phyloP scores from a whole-genome alignment of 1,139 yeast species.

The Nakaseomyces nivariensis region DNA sequence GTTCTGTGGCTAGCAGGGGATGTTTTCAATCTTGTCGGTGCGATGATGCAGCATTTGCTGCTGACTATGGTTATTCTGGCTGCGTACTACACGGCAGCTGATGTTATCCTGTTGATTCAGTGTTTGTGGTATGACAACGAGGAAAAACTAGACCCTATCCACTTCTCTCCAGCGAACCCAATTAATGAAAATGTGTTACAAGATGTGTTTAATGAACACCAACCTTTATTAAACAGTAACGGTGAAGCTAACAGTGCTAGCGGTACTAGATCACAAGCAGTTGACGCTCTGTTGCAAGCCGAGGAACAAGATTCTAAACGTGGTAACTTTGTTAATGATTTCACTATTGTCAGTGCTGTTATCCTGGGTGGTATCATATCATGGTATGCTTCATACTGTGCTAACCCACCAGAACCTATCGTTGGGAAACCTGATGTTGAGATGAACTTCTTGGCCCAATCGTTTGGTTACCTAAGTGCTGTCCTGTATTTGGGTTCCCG shows the following conservation, averaged over 20 bases:
- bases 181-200: conserved; percentile 57
- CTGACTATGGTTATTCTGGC: conserved; percentile 92
- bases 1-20: conserved; percentile 86
- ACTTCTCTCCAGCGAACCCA: conserved; percentile 85
- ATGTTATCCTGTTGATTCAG: conserved; percentile 69
- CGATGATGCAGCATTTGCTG: conserved; percentile 74
- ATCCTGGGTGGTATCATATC: conserved; percentile 73
- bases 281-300: conserved; percentile 5
- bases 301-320: conserved; percentile 6
- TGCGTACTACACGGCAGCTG: conserved; percentile 84
- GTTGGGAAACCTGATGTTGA: conserved; percentile 28
- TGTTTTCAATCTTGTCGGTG: conserved; percentile 82
- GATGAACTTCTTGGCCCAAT: conserved; percentile 71
- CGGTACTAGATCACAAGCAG: conserved; percentile 8
- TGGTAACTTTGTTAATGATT: conserved; percentile 33
- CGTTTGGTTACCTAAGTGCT: conserved; percentile 90
- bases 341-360: conserved; percentile 59
- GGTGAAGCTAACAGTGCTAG: conserved; percentile 7
- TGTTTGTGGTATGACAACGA: conserved; percentile 62
- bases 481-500: conserved; percentile 76
- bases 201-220: conserved; percentile 36
- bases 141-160: conserved; percentile 58
- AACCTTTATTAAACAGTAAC: conserved; percentile 28
- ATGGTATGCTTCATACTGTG: conserved; percentile 61
- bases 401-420: conserved; percentile 18